Percentiles rank a stretch among this genome's conserved stretches.
phyloP scores from a whole-genome alignment of 192 early-diverging fungal genomes.

The Umbelopsis sp. region DNA sequence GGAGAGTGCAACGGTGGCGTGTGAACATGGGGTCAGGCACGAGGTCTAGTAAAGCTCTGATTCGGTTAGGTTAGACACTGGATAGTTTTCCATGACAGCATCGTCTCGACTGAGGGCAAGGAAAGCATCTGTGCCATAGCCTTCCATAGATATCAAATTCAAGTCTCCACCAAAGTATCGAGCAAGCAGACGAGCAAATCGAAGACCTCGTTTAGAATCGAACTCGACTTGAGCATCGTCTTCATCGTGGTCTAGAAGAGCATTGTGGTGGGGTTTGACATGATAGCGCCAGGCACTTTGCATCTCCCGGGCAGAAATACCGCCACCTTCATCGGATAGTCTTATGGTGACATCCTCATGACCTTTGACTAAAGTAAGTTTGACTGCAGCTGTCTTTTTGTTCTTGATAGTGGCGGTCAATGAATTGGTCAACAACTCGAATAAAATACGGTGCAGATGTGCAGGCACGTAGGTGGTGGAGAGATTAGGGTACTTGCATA shows the following conservation, averaged over 20 bases:
- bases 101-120: slow-evolving; percentile 44
- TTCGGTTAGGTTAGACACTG: slow-evolving; percentile 15
- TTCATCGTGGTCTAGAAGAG: slow-evolving; percentile 16
- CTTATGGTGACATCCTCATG: slow-evolving; percentile 66
- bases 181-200: slow-evolving; percentile 57
- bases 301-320: slow-evolving; percentile 56
- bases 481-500: slow-evolving; percentile 12
- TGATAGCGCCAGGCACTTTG: slow-evolving; percentile 62
- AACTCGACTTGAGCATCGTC: slow-evolving; percentile 15
- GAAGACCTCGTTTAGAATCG: slow-evolving; percentile 39
- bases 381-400: slow-evolving; percentile 37
- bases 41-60: not conserved
- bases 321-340: slow-evolving; percentile 66
- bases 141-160: slow-evolving; percentile 67
- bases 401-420: slow-evolving; percentile 11
- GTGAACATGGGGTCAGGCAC: not conserved
- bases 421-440: slow-evolving; percentile 19
- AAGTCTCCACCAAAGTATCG: slow-evolving; percentile 69
- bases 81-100: slow-evolving; percentile 39
- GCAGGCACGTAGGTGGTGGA: slow-evolving; percentile 21
- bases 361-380: slow-evolving; percentile 56
- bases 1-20: not conserved
- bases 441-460: slow-evolving; percentile 29
- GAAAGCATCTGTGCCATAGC: slow-evolving; percentile 63
- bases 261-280: slow-evolving; percentile 26